These are phyloP conservation scores for Diaporthe helianthi DNA, from an alignment of 2,329 filamentous ascomycete genomes.

Conservation along the genomic window DNA sequence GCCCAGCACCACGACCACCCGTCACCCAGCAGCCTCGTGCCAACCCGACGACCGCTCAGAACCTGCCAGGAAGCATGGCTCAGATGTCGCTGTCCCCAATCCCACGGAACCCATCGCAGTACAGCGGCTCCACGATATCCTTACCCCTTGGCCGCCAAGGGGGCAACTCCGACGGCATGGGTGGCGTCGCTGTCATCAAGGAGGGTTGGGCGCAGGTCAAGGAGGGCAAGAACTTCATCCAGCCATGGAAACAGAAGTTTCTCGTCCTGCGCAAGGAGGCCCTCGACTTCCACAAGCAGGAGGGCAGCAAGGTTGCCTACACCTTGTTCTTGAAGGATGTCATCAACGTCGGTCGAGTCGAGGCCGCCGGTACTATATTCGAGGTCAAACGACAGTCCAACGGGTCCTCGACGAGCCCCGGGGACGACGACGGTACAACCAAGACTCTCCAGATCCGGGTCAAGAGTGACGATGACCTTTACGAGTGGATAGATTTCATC, in stretches of 20 bases:
- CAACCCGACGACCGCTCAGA: constrained; percentile 69
- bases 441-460: constrained; percentile 91
- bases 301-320: constrained; percentile 86
- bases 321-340: constrained; percentile 87
- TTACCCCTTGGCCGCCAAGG: constrained; percentile 70
- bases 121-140: constrained; percentile 75
- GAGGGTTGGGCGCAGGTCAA: constrained; percentile 87
- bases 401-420: constrained; percentile 72
- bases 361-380: constrained; percentile 90
- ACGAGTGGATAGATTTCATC: constrained; percentile 98
- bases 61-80: constrained; percentile 78
- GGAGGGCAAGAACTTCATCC: constrained; percentile 87
- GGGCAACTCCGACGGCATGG: constrained; percentile 59
- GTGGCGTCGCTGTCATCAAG: constrained; percentile 77
- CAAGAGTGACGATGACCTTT: constrained; percentile 94
- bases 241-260: constrained; percentile 88
- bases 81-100: constrained; percentile 79
- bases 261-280: constrained; percentile 91
- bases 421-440: constrained; percentile 79
- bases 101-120: constrained; percentile 67
- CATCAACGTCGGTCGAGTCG: constrained; percentile 87
- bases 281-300: constrained; percentile 92
- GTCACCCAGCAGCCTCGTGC: constrained; percentile 68
- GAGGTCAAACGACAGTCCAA: constrained; percentile 84
- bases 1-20: constrained; percentile 90